Conservation (phyloP, 179 eudicot genomes). For the Camellia oleifera region DNA sequence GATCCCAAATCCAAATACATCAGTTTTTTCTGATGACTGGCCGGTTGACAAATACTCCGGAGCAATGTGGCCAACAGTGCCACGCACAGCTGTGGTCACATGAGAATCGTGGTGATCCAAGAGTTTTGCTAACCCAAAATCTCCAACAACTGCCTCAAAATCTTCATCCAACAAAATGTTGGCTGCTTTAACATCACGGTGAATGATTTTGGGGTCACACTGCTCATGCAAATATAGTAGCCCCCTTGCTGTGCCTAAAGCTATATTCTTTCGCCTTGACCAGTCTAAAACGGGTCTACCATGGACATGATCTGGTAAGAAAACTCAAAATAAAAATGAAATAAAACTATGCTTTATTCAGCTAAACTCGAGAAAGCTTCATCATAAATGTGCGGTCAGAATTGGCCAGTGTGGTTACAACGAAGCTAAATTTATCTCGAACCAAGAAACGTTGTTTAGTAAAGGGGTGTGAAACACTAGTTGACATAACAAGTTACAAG, state of each 20-base stretch:
- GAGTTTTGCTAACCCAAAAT: constrained; percentile 88
- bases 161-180: constrained; percentile 54
- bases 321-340: background rate
- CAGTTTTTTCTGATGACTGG: constrained; percentile 52
- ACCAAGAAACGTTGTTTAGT: background rate
- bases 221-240: constrained; percentile 68
- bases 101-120: constrained; percentile 82
- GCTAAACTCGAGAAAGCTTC: background rate
- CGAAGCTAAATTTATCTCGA: background rate
- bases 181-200: constrained; percentile 93
- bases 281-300: constrained; percentile 76
- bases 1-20: constrained; percentile 78
- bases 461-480: background rate
- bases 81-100: constrained; percentile 94
- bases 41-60: constrained; percentile 52
- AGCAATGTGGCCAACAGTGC: constrained; percentile 86
- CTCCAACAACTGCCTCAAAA: constrained; percentile 67
- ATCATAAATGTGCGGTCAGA: background rate
- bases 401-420: background rate
- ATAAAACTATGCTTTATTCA: constrained; percentile 1
- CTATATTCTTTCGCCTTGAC: constrained; percentile 66
- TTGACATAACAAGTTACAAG: background rate
- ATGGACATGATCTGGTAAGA: constrained; percentile 49
- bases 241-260: constrained; percentile 81
- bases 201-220: constrained; percentile 64